Evolutionary conservation across 2,329 filamentous ascomycete genomes (phyloP), one percentile per base, ranked within the genome.

Genomic region (Dichotomopilus funicola): DNA sequence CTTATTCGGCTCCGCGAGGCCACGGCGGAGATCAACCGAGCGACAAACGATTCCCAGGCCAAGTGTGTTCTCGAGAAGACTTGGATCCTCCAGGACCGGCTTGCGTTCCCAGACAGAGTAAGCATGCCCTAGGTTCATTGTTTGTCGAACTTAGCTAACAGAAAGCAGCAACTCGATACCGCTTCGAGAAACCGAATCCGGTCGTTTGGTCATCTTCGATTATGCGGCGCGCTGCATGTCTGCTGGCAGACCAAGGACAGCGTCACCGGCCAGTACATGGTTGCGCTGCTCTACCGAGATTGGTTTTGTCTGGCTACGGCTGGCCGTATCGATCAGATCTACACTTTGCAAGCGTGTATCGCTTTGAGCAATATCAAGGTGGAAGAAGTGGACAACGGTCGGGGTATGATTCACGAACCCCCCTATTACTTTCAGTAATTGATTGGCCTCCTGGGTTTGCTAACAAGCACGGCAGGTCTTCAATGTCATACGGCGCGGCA

Each of bases 401-500:
- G 83, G 77, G 89, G 89, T 82, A 69, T 68, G 73, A 40, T 27
- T 27, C 19, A 27, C 19, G 19, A 27, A 27, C 19, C 19, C 19
- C 19, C 19, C 19, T 27, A 27, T 27, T 27, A 27, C 19, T 27
- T 27, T 27, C 38, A 27, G 33, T 27, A 10, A 40, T 49, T 56
- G 64, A 51, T 64, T 19, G 6, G 8, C 2, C 13, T 41, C 27
- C 27, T 7, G 8, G 35, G 11, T 4, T 27, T 46, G 37, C 54
- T 58, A 33, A 59, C 38, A 11, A 44, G 9, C 19, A 27, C 2
- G 54, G n/a, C 58, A 95, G 91, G 90, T 0, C 69, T 97, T 6
- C 90, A 92, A 75, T 96, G 91, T 65, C 86, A 94, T 60, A 89
- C 88, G 3, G 88, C 89, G 0, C 85, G 88, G 0, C 89, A 89